These are phyloP conservation scores for Sophora flavescens DNA, from an alignment of 306 rosid genomes.

Conservation along the genomic window DNA sequence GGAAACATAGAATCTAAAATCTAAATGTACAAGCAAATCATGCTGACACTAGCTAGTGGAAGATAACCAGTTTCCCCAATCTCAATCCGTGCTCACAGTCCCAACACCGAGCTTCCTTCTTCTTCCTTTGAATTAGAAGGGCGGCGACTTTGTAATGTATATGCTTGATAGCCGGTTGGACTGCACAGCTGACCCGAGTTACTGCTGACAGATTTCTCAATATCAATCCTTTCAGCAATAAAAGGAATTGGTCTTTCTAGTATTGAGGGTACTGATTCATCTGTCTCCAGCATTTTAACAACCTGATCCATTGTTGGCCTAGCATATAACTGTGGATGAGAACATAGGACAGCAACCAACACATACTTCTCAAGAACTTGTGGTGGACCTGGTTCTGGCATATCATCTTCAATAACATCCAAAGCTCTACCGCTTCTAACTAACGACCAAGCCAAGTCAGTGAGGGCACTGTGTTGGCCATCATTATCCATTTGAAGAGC, in stretches of 20 bases:
- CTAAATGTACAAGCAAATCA: conserved; percentile 50
- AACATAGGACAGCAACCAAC: conserved; percentile 82
- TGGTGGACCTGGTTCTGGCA: conserved; percentile 72
- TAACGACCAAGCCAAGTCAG: conserved; percentile 92
- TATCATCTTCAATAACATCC: conserved; percentile 82
- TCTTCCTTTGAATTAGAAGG: conserved; percentile 50
- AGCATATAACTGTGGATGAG: conserved; percentile 93
- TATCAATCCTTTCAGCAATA: conserved; percentile 73
- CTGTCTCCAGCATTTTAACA: conserved; percentile 93
- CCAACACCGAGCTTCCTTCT: conserved; percentile 44
- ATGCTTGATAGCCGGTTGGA: conserved; percentile 69
- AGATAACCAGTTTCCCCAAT: conserved; percentile 41
- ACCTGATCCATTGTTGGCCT: conserved; percentile 99
- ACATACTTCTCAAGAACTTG: conserved; percentile 86
- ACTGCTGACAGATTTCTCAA: conserved; percentile 69
- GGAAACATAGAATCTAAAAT: conserved; percentile 44
- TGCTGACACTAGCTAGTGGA: conserved; percentile 38
- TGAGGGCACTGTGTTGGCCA: conserved; percentile 67
- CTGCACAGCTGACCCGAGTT: conserved; percentile 68
- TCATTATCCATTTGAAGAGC: conserved; percentile 67
- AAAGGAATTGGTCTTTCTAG: conserved; percentile 83
- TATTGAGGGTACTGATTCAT: conserved; percentile 73
- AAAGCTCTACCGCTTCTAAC: conserved; percentile 70
- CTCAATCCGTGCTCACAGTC: conserved; percentile 42
- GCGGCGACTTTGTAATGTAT: conserved; percentile 48